Base-by-base conservation (phyloP, 768 basidiomycete genomes). In the Suillus decipiens region DNA sequence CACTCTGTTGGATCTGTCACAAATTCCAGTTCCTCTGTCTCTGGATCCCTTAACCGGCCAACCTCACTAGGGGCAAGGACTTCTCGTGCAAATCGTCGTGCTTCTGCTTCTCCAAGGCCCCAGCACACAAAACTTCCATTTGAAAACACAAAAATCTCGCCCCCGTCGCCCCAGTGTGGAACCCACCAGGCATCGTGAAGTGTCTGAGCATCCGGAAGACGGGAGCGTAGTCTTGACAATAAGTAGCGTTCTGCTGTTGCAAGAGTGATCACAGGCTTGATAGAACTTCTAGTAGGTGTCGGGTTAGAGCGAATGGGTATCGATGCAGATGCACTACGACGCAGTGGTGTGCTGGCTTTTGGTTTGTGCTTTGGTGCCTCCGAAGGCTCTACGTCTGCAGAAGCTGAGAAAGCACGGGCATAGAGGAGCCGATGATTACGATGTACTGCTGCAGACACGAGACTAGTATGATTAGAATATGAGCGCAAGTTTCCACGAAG, bases 1-100 rank as follows among this genome's bases (percentile, higher is more conserved):
- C 77, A 96, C 95, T 96, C 93, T 60, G 81, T 89, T 42, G 92
- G 92, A 75, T 97, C 95, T 33, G 90, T 88, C 14, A 95, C 92
- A 75, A 95, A 96, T 72, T 97, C 95, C 57, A 97, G 81, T 69
- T 95, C 95, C 70, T 95, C 95, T 14, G 90, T 90, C 78, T 95
- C 95, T 19, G 85, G 79, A 59, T 89, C 89, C 33, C 73, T 80
- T 60, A 95, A 78, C 3, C 84, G 80, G 4, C 81, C 84, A 10
- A 94, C 79, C 72, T 93, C 87, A 33, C 88, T 83, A 28, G 77
- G 80, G 43, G 76, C 75, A 53, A 93, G 79, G 36, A 95, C 81
- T 59, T 91, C 81, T 31, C 76, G 73, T 28, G 86, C 83, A 73
- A 96, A 95, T 54, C 76, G 77, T 64, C 79, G 80, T 2, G 90